These are phyloP conservation scores for Penicillium thymicola DNA, from an alignment of 2,329 filamentous ascomycete genomes.

Conservation along the genomic window DNA sequence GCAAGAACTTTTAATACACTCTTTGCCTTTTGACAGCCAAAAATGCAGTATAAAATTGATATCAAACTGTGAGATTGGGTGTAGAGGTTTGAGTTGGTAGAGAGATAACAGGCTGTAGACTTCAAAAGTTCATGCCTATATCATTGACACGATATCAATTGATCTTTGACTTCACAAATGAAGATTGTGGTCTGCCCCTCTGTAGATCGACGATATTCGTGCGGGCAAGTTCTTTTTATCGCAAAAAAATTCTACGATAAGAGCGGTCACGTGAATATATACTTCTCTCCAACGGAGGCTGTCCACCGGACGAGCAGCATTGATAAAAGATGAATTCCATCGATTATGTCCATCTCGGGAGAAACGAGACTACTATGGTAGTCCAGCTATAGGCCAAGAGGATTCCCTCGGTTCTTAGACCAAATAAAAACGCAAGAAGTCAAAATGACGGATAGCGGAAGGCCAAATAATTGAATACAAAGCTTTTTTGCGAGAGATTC, in stretches of 20 bases:
- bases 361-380: background rate
- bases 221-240: conserved; percentile 5
- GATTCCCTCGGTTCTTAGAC: too few species aligned
- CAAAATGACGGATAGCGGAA: too few species aligned
- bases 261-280: background rate
- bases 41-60: background rate
- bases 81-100: background rate
- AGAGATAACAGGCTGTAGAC: background rate
- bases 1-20: conserved; percentile 5
- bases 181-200: conserved; percentile 2
- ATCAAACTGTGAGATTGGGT: background rate
- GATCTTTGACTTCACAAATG: background rate
- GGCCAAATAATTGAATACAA: too few species aligned
- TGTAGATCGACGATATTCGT: conserved; percentile 5
- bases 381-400: too few species aligned
- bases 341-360: background rate
- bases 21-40: background rate
- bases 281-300: background rate
- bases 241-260: conserved; percentile 5
- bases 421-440: too few species aligned
- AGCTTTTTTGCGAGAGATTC: background rate
- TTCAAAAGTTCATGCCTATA: background rate
- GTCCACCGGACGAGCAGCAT: background rate
- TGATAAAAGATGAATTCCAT: background rate
- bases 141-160: background rate